Conservation (phyloP, 371 early-diverging fungal species). For the Mucor velutinosus region DNA sequence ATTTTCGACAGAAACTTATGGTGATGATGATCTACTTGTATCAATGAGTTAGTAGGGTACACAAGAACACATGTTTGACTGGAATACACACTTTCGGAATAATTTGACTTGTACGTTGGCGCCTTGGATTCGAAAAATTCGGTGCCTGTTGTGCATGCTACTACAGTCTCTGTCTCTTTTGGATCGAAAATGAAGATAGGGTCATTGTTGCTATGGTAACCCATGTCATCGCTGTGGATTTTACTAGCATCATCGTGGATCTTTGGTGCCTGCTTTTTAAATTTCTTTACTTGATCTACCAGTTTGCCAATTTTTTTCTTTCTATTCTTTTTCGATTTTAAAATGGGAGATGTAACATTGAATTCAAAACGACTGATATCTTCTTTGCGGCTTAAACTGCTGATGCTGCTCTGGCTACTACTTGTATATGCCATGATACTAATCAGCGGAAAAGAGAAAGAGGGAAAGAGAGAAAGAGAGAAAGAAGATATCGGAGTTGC, state of each 20-base stretch:
- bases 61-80: not conserved
- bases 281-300: conserved; percentile 14
- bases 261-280: conserved; percentile 10
- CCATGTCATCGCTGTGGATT: not conserved
- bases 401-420: not conserved
- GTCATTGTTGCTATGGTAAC: not conserved
- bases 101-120: not conserved
- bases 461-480: not conserved
- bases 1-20: not conserved
- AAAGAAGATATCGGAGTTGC: not conserved
- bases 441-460: not conserved
- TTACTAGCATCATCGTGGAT: not conserved
- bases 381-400: not conserved
- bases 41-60: not conserved
- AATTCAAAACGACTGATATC: not conserved
- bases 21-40: not conserved
- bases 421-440: not conserved
- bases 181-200: not conserved
- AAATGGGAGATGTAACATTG: not conserved
- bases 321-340: not conserved
- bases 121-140: not conserved
- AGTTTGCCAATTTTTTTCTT: conserved; percentile 1
- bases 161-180: not conserved
- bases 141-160: not conserved
- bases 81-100: not conserved